Percentiles rank a stretch among this genome's conserved stretches.
Evolutionary conservation across 768 basidiomycete species (phyloP).

Genomic region (Boletus eberwhitei): DNA sequence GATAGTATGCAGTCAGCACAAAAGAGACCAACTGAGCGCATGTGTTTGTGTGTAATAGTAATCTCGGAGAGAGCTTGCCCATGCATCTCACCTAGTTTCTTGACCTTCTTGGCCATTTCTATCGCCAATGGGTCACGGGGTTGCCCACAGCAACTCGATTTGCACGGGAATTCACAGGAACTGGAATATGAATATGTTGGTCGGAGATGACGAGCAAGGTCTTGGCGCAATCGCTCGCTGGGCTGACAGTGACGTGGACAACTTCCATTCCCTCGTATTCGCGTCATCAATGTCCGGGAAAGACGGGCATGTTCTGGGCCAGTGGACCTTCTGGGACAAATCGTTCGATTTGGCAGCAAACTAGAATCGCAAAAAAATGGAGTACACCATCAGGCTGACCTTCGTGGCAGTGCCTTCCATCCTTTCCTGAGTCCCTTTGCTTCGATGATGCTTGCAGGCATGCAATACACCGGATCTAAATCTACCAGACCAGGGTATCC

Average conservation of each 20-base stretch:
- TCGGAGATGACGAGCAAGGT: neutral
- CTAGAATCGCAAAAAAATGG: slow-evolving; percentile 3
- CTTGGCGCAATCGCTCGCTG: neutral
- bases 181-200: slow-evolving; percentile 2
- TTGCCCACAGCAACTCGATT: slow-evolving; percentile 5
- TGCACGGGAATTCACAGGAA: slow-evolving; percentile 11
- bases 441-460: slow-evolving; percentile 80
- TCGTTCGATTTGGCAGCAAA: slow-evolving; percentile 5
- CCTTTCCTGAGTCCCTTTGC: slow-evolving; percentile 61
- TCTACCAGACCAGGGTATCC: slow-evolving; percentile 83
- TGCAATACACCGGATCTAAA: slow-evolving; percentile 94
- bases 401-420: slow-evolving; percentile 32
- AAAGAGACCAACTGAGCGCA: neutral
- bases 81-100: neutral
- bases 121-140: neutral
- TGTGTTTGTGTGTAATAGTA: neutral
- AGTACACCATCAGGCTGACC: slow-evolving; percentile 13
- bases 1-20: neutral
- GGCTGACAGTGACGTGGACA: slow-evolving; percentile 3
- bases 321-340: neutral
- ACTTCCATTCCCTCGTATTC: slow-evolving; percentile 17
- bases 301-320: neutral
- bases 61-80: slow-evolving; percentile 3
- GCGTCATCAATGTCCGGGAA: neutral
- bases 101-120: neutral